phyloP scores from a whole-genome alignment of 257 asterid species.

The Primulina huaijiensis region DNA sequence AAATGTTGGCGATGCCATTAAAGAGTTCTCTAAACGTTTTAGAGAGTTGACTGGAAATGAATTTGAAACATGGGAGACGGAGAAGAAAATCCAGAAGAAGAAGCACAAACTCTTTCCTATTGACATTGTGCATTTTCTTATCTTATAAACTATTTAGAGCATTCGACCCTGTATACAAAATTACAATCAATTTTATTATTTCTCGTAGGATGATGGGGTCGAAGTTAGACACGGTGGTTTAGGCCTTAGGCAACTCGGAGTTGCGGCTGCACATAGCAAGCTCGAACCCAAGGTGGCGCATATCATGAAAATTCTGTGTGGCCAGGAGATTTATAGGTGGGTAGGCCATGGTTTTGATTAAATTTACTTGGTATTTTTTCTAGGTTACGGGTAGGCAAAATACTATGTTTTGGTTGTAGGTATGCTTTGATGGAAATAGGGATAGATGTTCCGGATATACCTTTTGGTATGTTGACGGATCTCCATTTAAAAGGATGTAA shows the following conservation, averaged over 20 bases:
- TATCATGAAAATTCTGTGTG: constrained; percentile 69
- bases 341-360: too few relatives aligned
- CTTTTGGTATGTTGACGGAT: constrained; percentile 76
- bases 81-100: constrained; percentile 61
- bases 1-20: constrained; percentile 38
- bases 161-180: neutral
- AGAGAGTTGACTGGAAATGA: constrained; percentile 60
- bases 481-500: constrained; percentile 65
- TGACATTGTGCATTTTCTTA: constrained; percentile 45
- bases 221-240: constrained; percentile 86
- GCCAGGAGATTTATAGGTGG: constrained; percentile 83
- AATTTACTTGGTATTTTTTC: neutral
- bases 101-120: constrained; percentile 49
- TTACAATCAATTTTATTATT: neutral
- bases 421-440: constrained; percentile 91
- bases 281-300: constrained; percentile 74
- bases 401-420: constrained; percentile 28
- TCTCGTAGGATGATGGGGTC: constrained; percentile 70
- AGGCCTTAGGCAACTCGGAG: constrained; percentile 67
- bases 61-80: constrained; percentile 76
- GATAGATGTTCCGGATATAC: constrained; percentile 66
- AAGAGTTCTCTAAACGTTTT: constrained; percentile 54
- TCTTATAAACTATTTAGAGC: neutral
- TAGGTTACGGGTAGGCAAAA: neutral
- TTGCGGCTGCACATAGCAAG: constrained; percentile 65